Base-by-base conservation (phyloP, 225 moss, liverwort and hornwort genomes). In the Sphagnum tenellum region DNA sequence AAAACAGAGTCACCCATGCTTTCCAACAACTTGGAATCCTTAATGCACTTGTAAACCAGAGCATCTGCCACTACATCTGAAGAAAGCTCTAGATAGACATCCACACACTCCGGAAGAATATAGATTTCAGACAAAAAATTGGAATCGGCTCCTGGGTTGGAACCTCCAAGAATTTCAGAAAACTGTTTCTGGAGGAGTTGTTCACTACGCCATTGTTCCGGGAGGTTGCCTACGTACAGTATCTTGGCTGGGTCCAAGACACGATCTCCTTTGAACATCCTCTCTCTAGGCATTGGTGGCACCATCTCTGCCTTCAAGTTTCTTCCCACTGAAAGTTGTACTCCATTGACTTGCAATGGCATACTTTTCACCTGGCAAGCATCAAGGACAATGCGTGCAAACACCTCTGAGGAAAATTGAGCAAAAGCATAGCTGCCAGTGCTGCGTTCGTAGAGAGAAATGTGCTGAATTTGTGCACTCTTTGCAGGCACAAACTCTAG, bases 1-100 rank as follows among this genome's bases (percentile, higher is more conserved):
- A 69, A 69, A 5, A 49, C 51, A 6, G 3, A 8, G 9, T 50
- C 44, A 6, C 48, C 60, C 8, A 69, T 47, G 59, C 4, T 12
- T 29, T 69, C 29, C 7, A 69, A 60, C 13, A 69, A 60, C 69
- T 50, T 60, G 50, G 69, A 60, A 45, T 69, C 69, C 57, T 50
- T 69, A 8, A 46, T 69, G 59, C 69, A 69, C 69, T 69, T 69
- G 46, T 69, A 69, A 8, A 69, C 48, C 60, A 69, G 29, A n/a
- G 69, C 49, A 69, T 69, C 69, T 2, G 69, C 69, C 59, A 69
- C 8, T 10, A 44, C 49, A 11, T 69, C 49, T 44, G 69, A 69
- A 7, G 50, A 50, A 61, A 69, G 50, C 60, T 69, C 69, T 8
- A 69, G 44, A 61, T 60, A 69, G 44, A 61, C 69, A 60, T 69